Percentiles rank a stretch among this genome's conserved stretches.
Evolutionary conservation across 805 yeast species (phyloP).

Genomic region (Trichomonascus vanleenenianus): DNA sequence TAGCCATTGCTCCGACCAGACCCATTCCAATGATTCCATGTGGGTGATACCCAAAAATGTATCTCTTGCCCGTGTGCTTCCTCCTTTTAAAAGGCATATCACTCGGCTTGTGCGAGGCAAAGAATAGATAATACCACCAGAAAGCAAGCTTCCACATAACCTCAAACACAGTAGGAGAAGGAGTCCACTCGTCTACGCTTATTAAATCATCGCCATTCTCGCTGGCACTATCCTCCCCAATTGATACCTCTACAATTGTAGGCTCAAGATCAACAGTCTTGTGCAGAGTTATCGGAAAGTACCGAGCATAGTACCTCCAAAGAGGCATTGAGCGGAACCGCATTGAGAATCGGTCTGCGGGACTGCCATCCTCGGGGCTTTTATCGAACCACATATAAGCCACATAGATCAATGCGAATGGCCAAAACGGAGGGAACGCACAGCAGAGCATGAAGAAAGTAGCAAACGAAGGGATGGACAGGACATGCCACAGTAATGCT

Average conservation of each 20-base stretch:
- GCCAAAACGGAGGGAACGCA: slow-evolving; percentile 61
- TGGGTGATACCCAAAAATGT: slow-evolving; percentile 91
- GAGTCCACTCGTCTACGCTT: too few relatives aligned
- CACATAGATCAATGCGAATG: slow-evolving; percentile 54
- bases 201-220: not conserved
- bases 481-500: slow-evolving; percentile 64
- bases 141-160: slow-evolving; percentile 13
- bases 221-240: not conserved
- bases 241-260: slow-evolving; percentile 30
- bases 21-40: slow-evolving; percentile 95
- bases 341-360: slow-evolving; percentile 46
- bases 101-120: slow-evolving; percentile 11
- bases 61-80: slow-evolving; percentile 34
- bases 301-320: slow-evolving; percentile 68
- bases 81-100: not conserved
- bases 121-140: slow-evolving; percentile 17
- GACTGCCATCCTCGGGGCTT: slow-evolving; percentile 70
- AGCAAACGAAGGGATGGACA: slow-evolving; percentile 50
- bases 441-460: slow-evolving; percentile 44
- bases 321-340: slow-evolving; percentile 48
- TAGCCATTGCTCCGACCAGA: slow-evolving; percentile 73
- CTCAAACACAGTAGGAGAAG: not conserved
- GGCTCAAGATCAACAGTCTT: slow-evolving; percentile 67
- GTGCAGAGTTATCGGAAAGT: slow-evolving; percentile 71
- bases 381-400: slow-evolving; percentile 51